phyloP scores from a whole-genome alignment of 805 yeast species.

The Saccharomycopsis oosterbeekiorum region DNA sequence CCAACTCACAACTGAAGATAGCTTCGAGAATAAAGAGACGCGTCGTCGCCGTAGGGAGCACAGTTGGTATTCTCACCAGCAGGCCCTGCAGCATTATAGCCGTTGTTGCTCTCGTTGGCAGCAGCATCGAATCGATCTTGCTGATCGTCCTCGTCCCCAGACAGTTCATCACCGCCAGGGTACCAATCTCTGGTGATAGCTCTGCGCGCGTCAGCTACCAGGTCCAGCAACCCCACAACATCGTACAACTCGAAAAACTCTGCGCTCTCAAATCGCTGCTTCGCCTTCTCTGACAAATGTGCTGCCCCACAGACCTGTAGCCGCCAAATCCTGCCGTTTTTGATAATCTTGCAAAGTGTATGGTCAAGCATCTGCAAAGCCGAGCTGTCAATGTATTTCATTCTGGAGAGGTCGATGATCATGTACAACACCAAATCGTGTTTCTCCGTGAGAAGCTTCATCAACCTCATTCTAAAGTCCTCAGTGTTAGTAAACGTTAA shows the following conservation, averaged over 20 bases:
- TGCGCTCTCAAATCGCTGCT: neutral
- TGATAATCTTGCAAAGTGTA: constrained; percentile 43
- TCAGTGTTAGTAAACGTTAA: constrained; percentile 79
- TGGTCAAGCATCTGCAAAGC: constrained; percentile 66
- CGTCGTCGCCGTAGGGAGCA: neutral
- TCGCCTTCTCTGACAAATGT: neutral
- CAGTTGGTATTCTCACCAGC: neutral
- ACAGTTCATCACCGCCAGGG: neutral
- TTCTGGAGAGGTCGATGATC: constrained; percentile 72
- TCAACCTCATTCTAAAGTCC: constrained; percentile 57
- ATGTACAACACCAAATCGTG: constrained; percentile 55
- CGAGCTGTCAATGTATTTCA: constrained; percentile 70
- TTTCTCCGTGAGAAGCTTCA: constrained; percentile 46
- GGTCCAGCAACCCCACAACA: neutral
- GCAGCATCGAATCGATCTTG: neutral
- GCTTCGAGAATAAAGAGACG: constrained; percentile 4
- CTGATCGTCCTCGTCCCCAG: neutral
- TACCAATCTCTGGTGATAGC: neutral
- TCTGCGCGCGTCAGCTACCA: neutral
- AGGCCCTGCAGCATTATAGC: neutral
- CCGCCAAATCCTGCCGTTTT: neutral
- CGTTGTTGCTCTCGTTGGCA: too few species aligned
- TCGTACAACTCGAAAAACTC: neutral
- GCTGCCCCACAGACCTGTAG: constrained; percentile 2
- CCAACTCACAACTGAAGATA: constrained; percentile 3